phyloP scores from a whole-genome alignment of 2,329 filamentous ascomycete genomes.

The Trichophyton schoenleinii region DNA sequence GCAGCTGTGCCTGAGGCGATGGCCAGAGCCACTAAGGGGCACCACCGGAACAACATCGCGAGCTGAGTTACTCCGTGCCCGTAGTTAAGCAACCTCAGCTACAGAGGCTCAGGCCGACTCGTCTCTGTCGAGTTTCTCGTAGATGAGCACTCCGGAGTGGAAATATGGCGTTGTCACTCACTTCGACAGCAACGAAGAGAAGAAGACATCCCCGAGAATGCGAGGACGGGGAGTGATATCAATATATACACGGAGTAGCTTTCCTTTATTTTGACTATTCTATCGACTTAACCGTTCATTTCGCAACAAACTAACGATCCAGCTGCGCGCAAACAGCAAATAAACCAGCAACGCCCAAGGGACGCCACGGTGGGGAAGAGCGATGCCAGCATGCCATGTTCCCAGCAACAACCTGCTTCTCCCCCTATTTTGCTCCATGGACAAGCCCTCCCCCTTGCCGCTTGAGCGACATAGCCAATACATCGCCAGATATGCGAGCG shows the following conservation, averaged over 20 bases:
- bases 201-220: not conserved
- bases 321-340: not conserved
- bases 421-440: not conserved
- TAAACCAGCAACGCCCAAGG: not conserved
- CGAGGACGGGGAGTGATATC: not conserved
- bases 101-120: not conserved
- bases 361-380: constrained; percentile 4
- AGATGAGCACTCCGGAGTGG: too few species aligned
- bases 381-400: not conserved
- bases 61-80: not conserved
- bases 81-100: not conserved
- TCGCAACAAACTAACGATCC: not conserved
- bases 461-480: not conserved
- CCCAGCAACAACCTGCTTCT: not conserved
- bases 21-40: constrained; percentile 2
- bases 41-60: constrained; percentile 9
- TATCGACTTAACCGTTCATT: too few species aligned
- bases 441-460: not conserved
- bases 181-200: not conserved
- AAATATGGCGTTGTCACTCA: not conserved
- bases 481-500: not conserved
- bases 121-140: not conserved
- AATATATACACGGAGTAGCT: not conserved
- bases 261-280: too few species aligned
- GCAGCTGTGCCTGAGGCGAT: not conserved